phyloP scores from a whole-genome alignment of 257 asterid species.

The Ocimum tenuiflorum region DNA sequence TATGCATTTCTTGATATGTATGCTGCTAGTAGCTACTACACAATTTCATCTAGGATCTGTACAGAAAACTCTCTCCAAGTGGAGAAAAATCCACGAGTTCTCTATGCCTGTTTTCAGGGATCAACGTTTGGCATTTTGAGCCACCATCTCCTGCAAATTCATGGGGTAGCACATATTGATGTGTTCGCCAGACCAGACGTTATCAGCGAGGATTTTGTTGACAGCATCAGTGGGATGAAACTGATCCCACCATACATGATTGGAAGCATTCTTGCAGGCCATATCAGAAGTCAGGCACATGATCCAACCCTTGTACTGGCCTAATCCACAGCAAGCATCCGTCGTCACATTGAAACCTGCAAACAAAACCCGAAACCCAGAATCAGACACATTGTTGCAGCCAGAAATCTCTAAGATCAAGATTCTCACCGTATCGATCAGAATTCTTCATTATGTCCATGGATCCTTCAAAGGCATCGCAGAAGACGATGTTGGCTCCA shows the following conservation, averaged over 20 bases:
- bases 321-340: constrained; percentile 92
- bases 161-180: constrained; percentile 76
- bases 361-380: constrained; percentile 1
- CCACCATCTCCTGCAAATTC: constrained; percentile 72
- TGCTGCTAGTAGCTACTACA: neutral
- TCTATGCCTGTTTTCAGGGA: neutral
- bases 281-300: constrained; percentile 72
- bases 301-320: constrained; percentile 61
- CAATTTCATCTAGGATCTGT: constrained; percentile 7
- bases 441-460: constrained; percentile 75
- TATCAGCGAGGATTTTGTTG: constrained; percentile 69
- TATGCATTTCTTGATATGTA: too few relatives aligned
- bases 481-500: constrained; percentile 61
- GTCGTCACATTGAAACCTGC: constrained; percentile 63
- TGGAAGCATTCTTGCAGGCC: constrained; percentile 70
- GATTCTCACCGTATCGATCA: constrained; percentile 55
- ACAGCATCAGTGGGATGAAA: constrained; percentile 89
- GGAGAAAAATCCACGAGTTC: neutral
- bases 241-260: constrained; percentile 93
- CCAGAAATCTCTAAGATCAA: neutral
- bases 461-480: constrained; percentile 84
- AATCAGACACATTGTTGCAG: neutral
- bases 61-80: neutral
- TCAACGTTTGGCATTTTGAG: constrained; percentile 18
- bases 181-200: constrained; percentile 66